These are phyloP conservation scores for Ramaria sp. DNA, from an alignment of 768 basidiomycete genomes.

Conservation along the genomic window DNA sequence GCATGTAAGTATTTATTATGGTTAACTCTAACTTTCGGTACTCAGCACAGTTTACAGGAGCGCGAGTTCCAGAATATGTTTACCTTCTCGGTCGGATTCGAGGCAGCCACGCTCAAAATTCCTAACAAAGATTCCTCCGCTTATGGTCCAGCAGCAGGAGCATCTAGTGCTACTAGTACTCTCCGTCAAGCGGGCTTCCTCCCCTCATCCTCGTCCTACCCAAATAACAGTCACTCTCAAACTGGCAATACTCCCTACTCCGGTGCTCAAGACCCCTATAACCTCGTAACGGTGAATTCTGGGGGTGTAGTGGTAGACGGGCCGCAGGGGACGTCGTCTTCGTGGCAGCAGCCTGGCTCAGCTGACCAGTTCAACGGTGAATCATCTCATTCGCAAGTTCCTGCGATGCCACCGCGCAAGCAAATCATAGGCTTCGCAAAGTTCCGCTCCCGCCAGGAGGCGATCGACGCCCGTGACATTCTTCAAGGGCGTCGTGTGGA, in stretches of 20 bases:
- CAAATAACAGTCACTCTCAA: slow-evolving; percentile 15
- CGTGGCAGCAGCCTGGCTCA: slow-evolving; percentile 31
- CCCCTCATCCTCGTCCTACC: slow-evolving; percentile 26
- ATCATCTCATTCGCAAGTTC: slow-evolving; percentile 28
- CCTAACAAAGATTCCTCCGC: slow-evolving; percentile 85
- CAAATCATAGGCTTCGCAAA: slow-evolving; percentile 99
- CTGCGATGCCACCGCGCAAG: slow-evolving; percentile 54
- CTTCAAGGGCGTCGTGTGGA: slow-evolving; percentile 88
- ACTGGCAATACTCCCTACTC: slow-evolving; percentile 15
- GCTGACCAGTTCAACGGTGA: not conserved
- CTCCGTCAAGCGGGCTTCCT: slow-evolving; percentile 26
- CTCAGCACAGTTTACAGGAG: slow-evolving; percentile 43
- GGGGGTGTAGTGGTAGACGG: slow-evolving; percentile 78
- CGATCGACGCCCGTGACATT: slow-evolving; percentile 75
- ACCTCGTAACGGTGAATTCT: slow-evolving; percentile 71
- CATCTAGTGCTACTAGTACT: slow-evolving; percentile 11
- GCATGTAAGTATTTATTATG: slow-evolving; percentile 49
- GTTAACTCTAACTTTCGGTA: not conserved
- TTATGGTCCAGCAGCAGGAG: slow-evolving; percentile 36
- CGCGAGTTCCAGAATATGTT: slow-evolving; percentile 99
- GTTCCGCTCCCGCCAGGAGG: slow-evolving; percentile 80
- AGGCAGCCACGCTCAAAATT: slow-evolving; percentile 95
- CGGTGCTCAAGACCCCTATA: slow-evolving; percentile 73
- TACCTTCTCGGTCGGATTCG: slow-evolving; percentile 90
- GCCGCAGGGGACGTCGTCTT: slow-evolving; percentile 58